A percentile compares a stretch with the other conserved stretches of the same genome.
These are phyloP conservation scores for Favolaschia claudopus DNA, from an alignment of 768 basidiomycete genomes.

Conservation along the genomic window DNA sequence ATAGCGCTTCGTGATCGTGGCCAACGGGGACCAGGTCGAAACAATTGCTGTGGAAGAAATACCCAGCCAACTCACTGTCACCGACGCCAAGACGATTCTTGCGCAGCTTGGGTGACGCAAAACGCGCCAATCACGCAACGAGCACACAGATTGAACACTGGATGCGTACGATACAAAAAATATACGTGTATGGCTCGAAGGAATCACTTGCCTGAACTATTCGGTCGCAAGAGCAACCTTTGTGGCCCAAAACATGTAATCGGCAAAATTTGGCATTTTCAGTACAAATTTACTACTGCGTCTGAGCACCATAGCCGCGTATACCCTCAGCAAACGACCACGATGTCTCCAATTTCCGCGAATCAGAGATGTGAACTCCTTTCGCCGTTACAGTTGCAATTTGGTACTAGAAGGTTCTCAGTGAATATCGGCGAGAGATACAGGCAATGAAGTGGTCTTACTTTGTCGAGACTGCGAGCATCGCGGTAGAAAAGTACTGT, in stretches of 20 bases:
- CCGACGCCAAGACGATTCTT: conserved; percentile 52
- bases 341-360: conserved; percentile 74
- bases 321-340: conserved; percentile 96
- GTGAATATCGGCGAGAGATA: background rate
- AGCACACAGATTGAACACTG: background rate
- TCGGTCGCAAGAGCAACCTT: too few species aligned
- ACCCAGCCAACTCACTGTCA: conserved; percentile 48
- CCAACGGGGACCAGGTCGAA: conserved; percentile 56
- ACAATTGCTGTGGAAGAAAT: conserved; percentile 53
- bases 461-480: conserved; percentile 95
- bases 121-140: too few species aligned
- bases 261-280: conserved; percentile 1
- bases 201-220: too few species aligned
- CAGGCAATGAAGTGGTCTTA: conserved; percentile 39
- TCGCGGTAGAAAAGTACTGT: conserved; percentile 96
- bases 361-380: conserved; percentile 83
- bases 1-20: conserved; percentile 54
- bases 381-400: conserved; percentile 84
- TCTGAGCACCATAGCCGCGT: conserved; percentile 90
- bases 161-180: too few species aligned
- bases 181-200: too few species aligned
- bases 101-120: conserved; percentile 33
- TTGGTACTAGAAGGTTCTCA: conserved; percentile 81
- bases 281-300: conserved; percentile 58
- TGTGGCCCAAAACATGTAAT: too few species aligned